Evolutionary conservation across 129 eudicot species (phyloP).

Genomic region (Flaveria brownii): DNA sequence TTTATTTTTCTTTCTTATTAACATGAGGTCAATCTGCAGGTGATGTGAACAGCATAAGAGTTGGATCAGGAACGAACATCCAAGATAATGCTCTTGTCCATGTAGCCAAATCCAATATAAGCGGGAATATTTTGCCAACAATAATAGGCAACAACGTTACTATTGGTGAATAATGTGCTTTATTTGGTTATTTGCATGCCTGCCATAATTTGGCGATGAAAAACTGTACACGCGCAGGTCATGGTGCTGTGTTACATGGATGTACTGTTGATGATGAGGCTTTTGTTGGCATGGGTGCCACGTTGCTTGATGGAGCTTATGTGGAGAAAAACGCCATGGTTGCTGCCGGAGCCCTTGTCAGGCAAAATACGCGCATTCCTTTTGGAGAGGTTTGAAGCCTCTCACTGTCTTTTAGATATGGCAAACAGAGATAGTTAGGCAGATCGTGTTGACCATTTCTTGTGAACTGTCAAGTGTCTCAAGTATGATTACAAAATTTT

Average conservation of each 20-base stretch:
- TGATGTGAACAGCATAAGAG: constrained; percentile 83
- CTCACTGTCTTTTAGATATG: constrained; percentile 1
- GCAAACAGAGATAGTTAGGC: background rate
- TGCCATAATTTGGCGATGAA: constrained; percentile 13
- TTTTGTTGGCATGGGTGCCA: constrained; percentile 96
- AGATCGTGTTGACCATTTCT: background rate
- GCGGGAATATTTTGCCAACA: constrained; percentile 86
- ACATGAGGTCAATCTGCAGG: constrained; percentile 49
- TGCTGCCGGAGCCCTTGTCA: constrained; percentile 91
- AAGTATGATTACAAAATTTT: background rate
- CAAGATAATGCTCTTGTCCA: constrained; percentile 96
- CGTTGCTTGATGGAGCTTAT: constrained; percentile 79
- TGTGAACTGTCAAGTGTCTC: background rate
- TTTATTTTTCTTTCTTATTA: background rate
- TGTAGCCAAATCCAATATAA: constrained; percentile 84
- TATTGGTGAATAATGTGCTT: constrained; percentile 45
- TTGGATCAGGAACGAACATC: constrained; percentile 89
- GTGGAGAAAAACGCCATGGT: constrained; percentile 92
- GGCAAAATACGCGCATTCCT: constrained; percentile 81
- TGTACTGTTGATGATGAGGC: constrained; percentile 92
- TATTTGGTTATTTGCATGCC: background rate
- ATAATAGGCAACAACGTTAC: constrained; percentile 87
- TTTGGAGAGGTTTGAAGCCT: constrained; percentile 63
- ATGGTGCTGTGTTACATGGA: constrained; percentile 85
- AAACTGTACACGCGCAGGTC: constrained; percentile 56